phyloP scores from a whole-genome alignment of 139 green algal genomes.

The Auxenochlorella protothecoides region DNA sequence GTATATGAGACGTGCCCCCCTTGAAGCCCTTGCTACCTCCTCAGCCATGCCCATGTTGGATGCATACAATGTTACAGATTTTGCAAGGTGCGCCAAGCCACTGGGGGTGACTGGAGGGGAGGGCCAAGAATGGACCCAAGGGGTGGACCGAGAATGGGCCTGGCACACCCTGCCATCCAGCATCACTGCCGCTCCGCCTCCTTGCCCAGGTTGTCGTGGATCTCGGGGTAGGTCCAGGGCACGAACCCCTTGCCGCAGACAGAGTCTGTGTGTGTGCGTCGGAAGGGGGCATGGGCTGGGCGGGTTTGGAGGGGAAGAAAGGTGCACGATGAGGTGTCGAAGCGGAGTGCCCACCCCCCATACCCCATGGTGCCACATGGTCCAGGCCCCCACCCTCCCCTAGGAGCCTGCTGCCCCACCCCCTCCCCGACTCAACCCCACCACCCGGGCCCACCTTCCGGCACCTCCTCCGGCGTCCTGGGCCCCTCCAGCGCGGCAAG shows the following conservation, averaged over 20 bases:
- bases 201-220: conserved; percentile 33
- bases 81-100: neutral
- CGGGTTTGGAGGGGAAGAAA: neutral
- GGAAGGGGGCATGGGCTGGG: neutral
- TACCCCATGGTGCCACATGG: neutral
- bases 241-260: conserved; percentile 52
- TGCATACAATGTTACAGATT: neutral
- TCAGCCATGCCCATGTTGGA: too few species aligned
- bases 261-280: conserved; percentile 12
- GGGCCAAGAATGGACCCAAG: neutral
- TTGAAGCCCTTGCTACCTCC: too few species aligned
- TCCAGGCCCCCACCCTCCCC: neutral
- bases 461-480: conserved; percentile 5
- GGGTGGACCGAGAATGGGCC: too few species aligned
- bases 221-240: conserved; percentile 60
- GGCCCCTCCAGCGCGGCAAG: neutral
- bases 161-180: neutral
- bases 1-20: too few species aligned
- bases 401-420: conserved; percentile 40
- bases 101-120: neutral
- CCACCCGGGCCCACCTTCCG: conserved; percentile 9
- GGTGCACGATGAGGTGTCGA: neutral
- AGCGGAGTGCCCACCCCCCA: too few species aligned
- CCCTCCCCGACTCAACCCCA: conserved; percentile 15
- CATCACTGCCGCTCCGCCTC: conserved; percentile 10